Evolutionary conservation across 1,284 basidiomycete genomes (phyloP), one percentile per base, ranked within the genome.

Genomic region (Coniferiporia sulphurascens): DNA sequence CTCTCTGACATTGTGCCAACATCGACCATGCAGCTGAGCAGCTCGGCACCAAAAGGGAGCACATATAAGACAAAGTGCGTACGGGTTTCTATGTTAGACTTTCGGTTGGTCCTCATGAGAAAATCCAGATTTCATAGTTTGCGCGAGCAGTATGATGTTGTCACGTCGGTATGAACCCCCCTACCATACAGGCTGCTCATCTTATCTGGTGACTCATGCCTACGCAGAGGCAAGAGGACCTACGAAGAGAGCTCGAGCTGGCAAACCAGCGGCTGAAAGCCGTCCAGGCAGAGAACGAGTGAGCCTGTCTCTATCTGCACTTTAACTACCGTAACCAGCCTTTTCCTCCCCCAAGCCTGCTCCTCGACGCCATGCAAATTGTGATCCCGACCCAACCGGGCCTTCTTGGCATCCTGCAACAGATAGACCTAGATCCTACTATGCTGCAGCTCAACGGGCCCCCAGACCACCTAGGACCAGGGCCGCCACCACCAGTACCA

Each of bases 251-350:
- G 38, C 54, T 63, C 50, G 43, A 48, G 27, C 8, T 52, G 8
- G 62, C 62, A n/a, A 56, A 54, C 35, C 15, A 36, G 10, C 48
- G 49, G 21, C 59, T 59, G 13, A 63, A 57, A 48, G 44, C 44
- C 7, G 55, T 61, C 34, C 62, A 61, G 51, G 59, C 59, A 22
- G 59, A 61, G 45, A 59, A 62, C 56, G 63, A 62, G 63, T 61
- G 15, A 34, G 59, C 55, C 17, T 36, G 17, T 35, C 53, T 44
- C 43, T 36, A 8, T 13, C 53, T 55, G n/a, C 13, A n/a, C 27
- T 8, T 22, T 8, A 43, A n/a, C 10, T 1, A 19, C 52, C 7
- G 34, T 38, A 46, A 48, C 17, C 10, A 32, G 9, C 44, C 43
- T 19, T 7, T 51, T 38, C 46, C 43, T 10, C 48, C 4, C 27